Conservation (phyloP, 371 early-diverging fungal species). For the Parasitella parasitica region DNA sequence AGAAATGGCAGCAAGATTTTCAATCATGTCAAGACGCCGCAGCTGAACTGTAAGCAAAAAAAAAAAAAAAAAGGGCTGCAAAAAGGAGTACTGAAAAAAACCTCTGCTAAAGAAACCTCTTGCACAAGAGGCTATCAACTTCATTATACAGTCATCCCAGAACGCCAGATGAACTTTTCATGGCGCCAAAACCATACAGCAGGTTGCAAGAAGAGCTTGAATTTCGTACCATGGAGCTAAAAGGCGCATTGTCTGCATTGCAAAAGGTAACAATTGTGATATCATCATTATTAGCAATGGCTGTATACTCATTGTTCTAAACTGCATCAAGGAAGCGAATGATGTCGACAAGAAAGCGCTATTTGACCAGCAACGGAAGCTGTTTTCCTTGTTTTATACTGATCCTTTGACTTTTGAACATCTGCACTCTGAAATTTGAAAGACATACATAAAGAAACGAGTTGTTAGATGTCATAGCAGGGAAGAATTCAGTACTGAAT, state of each 20-base stretch:
- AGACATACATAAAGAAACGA: too few relatives aligned
- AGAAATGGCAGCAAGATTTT: conserved; percentile 10
- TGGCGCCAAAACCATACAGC: conserved; percentile 2
- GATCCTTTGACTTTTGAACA: conserved; percentile 10
- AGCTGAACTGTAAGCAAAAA: conserved; percentile 17
- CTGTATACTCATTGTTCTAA: too few relatives aligned
- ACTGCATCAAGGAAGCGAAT: not conserved
- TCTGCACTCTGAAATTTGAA: not conserved
- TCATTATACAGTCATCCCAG: conserved; percentile 1
- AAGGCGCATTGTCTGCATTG: not conserved
- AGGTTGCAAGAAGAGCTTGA: conserved; percentile 12
- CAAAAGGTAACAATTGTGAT: conserved; percentile 3
- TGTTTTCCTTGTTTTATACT: conserved; percentile 24
- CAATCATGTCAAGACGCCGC: not conserved
- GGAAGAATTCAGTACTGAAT: too few relatives aligned
- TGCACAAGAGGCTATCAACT: not conserved
- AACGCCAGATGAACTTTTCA: not conserved
- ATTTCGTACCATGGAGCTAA: conserved; percentile 7
- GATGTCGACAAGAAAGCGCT: not conserved
- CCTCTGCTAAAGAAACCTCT: too few relatives aligned
- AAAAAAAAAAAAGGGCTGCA: too few relatives aligned
- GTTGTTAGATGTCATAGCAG: too few relatives aligned
- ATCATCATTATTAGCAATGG: too few relatives aligned
- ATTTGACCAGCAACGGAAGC: conserved; percentile 12
- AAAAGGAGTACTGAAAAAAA: too few relatives aligned